These are phyloP conservation scores for Bathelium albidoporum DNA, from an alignment of 495 filamentous ascomycete species.

Conservation along the genomic window DNA sequence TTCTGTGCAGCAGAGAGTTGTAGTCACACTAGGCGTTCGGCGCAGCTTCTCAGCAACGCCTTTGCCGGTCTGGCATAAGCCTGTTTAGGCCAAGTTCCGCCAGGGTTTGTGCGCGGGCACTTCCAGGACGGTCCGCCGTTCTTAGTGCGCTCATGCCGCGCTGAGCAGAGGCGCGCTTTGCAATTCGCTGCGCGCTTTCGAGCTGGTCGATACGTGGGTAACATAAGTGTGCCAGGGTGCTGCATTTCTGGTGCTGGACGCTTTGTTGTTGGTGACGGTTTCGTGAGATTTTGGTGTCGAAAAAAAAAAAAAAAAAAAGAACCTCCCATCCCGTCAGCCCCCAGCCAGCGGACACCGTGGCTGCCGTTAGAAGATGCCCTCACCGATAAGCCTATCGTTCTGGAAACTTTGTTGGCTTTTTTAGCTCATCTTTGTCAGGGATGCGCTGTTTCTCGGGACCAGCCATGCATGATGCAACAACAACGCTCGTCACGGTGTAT, in stretches of 20 bases:
- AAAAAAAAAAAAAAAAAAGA: not conserved
- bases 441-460: not conserved
- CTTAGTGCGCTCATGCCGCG: not conserved
- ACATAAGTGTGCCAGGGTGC: not conserved
- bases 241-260: not conserved
- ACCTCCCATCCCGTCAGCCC: conserved; percentile 2
- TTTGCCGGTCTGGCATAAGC: not conserved
- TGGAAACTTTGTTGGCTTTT: not conserved
- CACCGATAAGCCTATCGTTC: conserved; percentile 4
- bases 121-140: not conserved
- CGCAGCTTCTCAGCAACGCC: conserved; percentile 4
- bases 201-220: not conserved
- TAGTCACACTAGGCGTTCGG: conserved; percentile 1
- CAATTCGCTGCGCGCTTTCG: not conserved
- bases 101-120: not conserved
- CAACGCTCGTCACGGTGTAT: not conserved
- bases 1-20: not conserved
- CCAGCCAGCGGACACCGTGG: not conserved
- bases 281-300: conserved; percentile 5
- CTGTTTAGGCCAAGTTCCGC: not conserved
- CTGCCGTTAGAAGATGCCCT: not conserved
- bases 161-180: not conserved
- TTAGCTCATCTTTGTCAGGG: not conserved
- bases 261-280: not conserved
- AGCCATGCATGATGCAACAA: not conserved